A percentile compares a stretch with the other conserved stretches of the same genome.
phyloP scores from a whole-genome alignment of 805 yeast genomes.

The Myxozyma geophila region DNA sequence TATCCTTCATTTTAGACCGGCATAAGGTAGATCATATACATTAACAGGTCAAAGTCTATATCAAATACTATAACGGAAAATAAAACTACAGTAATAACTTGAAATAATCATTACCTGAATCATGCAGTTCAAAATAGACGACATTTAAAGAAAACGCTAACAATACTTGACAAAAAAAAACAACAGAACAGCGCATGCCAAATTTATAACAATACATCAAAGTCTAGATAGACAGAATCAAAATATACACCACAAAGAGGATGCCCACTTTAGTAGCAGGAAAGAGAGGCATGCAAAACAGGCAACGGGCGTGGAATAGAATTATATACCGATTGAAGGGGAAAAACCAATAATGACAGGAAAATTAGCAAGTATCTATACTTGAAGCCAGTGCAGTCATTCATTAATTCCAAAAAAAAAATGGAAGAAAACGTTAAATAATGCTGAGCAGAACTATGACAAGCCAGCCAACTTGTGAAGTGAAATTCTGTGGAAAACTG shows the following conservation, averaged over 20 bases:
- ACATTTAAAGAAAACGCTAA: background rate
- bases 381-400: background rate
- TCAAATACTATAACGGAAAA: background rate
- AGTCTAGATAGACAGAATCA: background rate
- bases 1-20: too few relatives aligned
- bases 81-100: background rate
- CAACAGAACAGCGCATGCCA: background rate
- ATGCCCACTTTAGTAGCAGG: background rate
- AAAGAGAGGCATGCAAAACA: background rate
- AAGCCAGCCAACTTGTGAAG: background rate
- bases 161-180: background rate
- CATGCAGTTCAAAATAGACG: constrained; percentile 7
- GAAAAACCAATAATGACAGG: background rate
- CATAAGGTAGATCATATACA: background rate
- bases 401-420: background rate
- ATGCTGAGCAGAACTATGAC: background rate
- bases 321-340: background rate
- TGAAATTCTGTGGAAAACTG: background rate
- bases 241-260: background rate
- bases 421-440: background rate
- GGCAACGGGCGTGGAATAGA: background rate
- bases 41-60: background rate
- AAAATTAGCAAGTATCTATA: background rate
- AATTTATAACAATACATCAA: background rate
- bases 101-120: background rate